Evolutionary conservation across 2,329 filamentous ascomycete species (phyloP), one percentile per base, ranked within the genome.

Genomic region (Atkinsonella hypoxylon): DNA sequence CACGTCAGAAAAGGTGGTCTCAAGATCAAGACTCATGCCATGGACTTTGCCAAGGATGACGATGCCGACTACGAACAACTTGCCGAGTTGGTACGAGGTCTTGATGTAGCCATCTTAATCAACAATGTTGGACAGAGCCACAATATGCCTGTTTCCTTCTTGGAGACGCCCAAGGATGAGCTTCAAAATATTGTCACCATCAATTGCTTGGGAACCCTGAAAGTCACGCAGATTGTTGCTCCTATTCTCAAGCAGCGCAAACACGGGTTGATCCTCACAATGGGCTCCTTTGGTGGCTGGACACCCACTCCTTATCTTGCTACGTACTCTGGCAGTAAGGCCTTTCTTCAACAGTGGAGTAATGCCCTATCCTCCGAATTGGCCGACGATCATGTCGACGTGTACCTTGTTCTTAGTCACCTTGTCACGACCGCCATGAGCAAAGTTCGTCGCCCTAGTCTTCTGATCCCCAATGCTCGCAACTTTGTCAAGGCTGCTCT

Each of bases 111-210:
- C 43, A 85, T 98, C 54, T 73, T 98, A 56, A 78, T 98, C 75
- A 98, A 98, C 78, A 98, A 98, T 62, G 93, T 98, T 50, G 93
- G 93, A 57, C 84, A 89, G 67, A 94, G 87, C 68, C 93, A 98
- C 74, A 85, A 77, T 67, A 95, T 97, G 50, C 93, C 93, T 2
- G 89, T 95, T 0, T 78, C 89, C 0, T 98, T 98, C 71, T 72
- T 85, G 47, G 78, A 88, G 61, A 97, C 91, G 0, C 70, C 82
- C 12, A 77, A 82, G 62, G 74, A 85, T 53, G 93, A 97, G 72
- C 80, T 98, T 63, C 78, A 84, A 61, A 82, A 87, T 64, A 98
- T 98, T 62, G 83, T 98, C 68, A 90, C 83, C 48, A 90, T 98
- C 77, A 98, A 98, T 73, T 96, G 91, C 70, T 73, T 86, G 55